phyloP scores from a whole-genome alignment of 148 eudicot genomes.

The Talinum fruticosum region DNA sequence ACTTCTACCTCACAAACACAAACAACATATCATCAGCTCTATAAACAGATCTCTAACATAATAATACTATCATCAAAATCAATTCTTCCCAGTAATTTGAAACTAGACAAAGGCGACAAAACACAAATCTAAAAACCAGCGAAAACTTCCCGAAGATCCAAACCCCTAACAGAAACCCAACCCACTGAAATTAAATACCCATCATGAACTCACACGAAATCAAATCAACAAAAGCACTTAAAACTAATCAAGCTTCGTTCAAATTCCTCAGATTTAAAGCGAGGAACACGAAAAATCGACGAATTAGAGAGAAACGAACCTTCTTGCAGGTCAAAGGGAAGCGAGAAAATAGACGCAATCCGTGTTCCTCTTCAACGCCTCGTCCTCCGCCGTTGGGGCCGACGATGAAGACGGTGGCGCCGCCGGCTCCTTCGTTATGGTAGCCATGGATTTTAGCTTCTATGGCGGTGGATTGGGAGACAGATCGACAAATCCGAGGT shows the following conservation, averaged over 20 bases:
- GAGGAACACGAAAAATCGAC: slow-evolving; percentile 8
- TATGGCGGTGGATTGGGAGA: not conserved
- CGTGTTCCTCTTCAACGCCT: slow-evolving; percentile 62
- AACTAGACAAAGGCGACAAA: not conserved
- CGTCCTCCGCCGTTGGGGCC: slow-evolving; percentile 48
- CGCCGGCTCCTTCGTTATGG: slow-evolving; percentile 23
- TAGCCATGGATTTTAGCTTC: slow-evolving; percentile 24
- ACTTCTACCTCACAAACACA: not conserved
- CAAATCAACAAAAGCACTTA: slow-evolving; percentile 3
- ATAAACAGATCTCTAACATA: not conserved
- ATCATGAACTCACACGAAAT: not conserved
- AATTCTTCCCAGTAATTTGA: not conserved
- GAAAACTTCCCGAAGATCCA: slow-evolving; percentile 12
- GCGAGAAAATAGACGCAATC: slow-evolving; percentile 93
- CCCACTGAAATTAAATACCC: not conserved
- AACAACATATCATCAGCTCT: too few species aligned
- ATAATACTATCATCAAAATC: not conserved
- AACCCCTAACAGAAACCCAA: slow-evolving; percentile 17
- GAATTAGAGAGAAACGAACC: slow-evolving; percentile 31
- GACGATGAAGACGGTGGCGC: slow-evolving; percentile 17
- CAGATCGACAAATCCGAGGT: slow-evolving; percentile 13
- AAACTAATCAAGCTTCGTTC: not conserved
- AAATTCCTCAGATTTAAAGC: slow-evolving; percentile 6
- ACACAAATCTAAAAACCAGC: not conserved
- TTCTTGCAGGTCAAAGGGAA: slow-evolving; percentile 93